These are phyloP conservation scores for Phoma sp. DNA, from an alignment of 2,329 filamentous ascomycete species.

Conservation along the genomic window DNA sequence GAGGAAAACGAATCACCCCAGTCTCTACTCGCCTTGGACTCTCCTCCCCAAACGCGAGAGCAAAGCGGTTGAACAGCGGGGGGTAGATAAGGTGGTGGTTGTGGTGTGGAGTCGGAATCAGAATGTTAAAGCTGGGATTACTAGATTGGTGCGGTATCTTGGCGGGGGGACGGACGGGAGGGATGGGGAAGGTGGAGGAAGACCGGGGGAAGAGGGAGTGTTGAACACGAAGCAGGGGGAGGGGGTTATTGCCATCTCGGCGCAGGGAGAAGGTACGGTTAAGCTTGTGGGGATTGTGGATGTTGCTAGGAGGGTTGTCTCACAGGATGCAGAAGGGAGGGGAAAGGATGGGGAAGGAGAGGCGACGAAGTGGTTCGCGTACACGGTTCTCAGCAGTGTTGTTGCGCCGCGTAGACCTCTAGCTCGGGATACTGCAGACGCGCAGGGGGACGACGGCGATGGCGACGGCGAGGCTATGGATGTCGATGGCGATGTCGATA, in stretches of 20 bases:
- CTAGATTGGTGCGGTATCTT: constrained; percentile 20
- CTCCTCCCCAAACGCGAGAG: constrained; percentile 17
- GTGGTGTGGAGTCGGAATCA: constrained; percentile 32
- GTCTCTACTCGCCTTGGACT: constrained; percentile 30
- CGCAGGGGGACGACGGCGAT: not conserved
- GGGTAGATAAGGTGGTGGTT: not conserved
- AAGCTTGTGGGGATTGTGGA: constrained; percentile 35
- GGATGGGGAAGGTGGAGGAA: not conserved
- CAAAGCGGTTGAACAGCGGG: not conserved
- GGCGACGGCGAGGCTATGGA: not conserved
- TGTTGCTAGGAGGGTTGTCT: constrained; percentile 24
- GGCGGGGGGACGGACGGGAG: not conserved
- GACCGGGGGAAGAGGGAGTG: not conserved
- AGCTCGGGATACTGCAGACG: not conserved
- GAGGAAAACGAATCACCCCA: constrained; percentile 17
- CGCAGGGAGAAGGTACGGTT: constrained; percentile 28
- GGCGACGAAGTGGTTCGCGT: constrained; percentile 26
- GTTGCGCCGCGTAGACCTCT: constrained; percentile 14
- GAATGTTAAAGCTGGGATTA: constrained; percentile 29
- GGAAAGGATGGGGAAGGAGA: not conserved
- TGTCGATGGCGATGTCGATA: not conserved
- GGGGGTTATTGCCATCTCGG: constrained; percentile 25
- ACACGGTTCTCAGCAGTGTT: constrained; percentile 26
- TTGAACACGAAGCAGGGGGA: no score
- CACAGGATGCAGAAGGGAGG: constrained; percentile 3